A percentile compares a stretch with the other conserved stretches of the same genome.
Evolutionary conservation across 495 filamentous ascomycete species (phyloP).

Genomic region (Neurospora sp.): DNA sequence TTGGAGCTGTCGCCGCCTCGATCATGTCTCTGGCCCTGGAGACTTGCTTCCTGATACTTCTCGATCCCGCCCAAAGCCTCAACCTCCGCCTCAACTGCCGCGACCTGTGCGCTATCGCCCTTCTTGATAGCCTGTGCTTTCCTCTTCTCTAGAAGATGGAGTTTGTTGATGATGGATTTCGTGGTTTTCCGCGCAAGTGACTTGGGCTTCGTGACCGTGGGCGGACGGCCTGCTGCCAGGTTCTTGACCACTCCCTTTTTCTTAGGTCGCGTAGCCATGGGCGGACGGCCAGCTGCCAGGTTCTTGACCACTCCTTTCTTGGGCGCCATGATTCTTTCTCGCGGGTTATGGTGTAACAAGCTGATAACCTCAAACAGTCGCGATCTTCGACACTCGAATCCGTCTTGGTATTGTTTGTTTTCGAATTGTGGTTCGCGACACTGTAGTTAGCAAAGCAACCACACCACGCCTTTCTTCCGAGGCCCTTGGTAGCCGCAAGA

Average conservation of each 20-base stretch:
- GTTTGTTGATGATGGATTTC: constrained; percentile 68
- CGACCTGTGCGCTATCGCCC: constrained; percentile 48
- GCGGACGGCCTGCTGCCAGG: constrained; percentile 64
- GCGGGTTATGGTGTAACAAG: neutral
- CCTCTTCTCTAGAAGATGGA: constrained; percentile 76
- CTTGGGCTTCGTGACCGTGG: constrained; percentile 37
- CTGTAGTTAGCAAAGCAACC: neutral
- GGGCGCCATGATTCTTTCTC: neutral
- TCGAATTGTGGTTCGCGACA: neutral
- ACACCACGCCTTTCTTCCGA: neutral
- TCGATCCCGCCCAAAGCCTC: constrained; percentile 62
- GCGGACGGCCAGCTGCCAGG: neutral
- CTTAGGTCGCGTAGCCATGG: constrained; percentile 11
- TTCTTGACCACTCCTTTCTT: neutral
- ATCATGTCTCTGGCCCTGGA: constrained; percentile 69
- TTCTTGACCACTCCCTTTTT: constrained; percentile 32
- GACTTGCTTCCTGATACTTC: constrained; percentile 82
- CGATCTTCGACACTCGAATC: neutral
- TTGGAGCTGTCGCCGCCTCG: constrained; percentile 88
- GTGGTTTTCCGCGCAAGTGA: constrained; percentile 71
- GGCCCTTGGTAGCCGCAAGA: neutral
- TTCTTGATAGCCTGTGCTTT: constrained; percentile 54
- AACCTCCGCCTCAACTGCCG: constrained; percentile 45
- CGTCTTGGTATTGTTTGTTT: neutral
- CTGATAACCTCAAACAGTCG: neutral